Conservation (phyloP, 83 land plant species). For the Picea engelmannii region DNA sequence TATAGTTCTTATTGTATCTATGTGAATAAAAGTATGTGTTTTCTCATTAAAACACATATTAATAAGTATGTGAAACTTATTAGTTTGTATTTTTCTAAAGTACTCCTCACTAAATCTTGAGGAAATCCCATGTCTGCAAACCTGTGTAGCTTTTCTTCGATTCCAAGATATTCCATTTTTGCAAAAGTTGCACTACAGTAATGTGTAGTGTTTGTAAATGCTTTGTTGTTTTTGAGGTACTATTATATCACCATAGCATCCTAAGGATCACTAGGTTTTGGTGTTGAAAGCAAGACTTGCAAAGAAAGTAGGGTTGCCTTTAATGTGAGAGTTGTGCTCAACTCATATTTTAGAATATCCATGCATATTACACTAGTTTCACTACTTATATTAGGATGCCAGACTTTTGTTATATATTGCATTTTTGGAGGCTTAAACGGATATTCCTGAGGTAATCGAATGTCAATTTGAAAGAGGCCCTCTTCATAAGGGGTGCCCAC, state of each 20-base stretch:
- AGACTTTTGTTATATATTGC: constrained; percentile 94
- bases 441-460: constrained; percentile 81
- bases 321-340: constrained; percentile 96
- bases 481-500: constrained; percentile 80
- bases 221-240: constrained; percentile 80
- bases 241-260: constrained; percentile 98
- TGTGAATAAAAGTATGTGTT: no score
- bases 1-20: no score
- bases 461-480: constrained; percentile 83
- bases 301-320: constrained; percentile 94
- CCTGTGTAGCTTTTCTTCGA: constrained; percentile 88
- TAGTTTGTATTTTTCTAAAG: no score
- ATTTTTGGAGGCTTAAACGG: constrained; percentile 99
- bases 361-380: constrained; percentile 98
- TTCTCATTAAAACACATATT: no score
- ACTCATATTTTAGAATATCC: constrained; percentile 95
- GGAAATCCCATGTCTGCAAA: constrained; percentile 97
- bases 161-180: constrained; percentile 65
- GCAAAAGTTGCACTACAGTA: constrained; percentile 97
- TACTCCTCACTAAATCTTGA: constrained; percentile 61
- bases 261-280: constrained; percentile 96
- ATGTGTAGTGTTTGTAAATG: constrained; percentile 84
- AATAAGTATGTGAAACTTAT: no score
- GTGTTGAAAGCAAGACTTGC: constrained; percentile 96
- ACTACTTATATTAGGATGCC: constrained; percentile 99